Evolutionary conservation across 768 basidiomycete genomes (phyloP), one percentile per base, ranked within the genome.

Genomic region (Gloeopeniophorella convolvens): DNA sequence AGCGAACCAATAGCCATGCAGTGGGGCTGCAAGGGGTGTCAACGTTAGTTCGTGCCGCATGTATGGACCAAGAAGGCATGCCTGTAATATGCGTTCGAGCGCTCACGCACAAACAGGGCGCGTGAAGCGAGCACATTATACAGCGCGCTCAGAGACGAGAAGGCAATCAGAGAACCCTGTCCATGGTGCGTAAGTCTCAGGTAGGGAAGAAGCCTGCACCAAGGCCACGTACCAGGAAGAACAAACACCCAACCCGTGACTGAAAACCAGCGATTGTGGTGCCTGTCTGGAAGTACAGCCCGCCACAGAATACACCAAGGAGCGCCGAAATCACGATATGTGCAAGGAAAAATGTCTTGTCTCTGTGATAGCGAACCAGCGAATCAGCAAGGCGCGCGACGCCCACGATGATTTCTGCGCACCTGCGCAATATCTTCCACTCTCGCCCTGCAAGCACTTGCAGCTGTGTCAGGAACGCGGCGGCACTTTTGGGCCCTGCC

Each of bases 191-290:
- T 32, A 42, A 36, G 21, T 26, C 15, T 36, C 21, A 23, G 7
- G 11, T 11, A 41, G 23, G 23, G n/a, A n/a, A n/a, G n/a, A n/a
- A n/a, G n/a, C n/a, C n/a, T n/a, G n/a, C n/a, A n/a, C n/a, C n/a
- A n/a, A n/a, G n/a, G n/a, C n/a, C n/a, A 59, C 64, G 20, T 57
- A 88, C 88, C 60, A 96, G 64, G 80, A 98, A 98, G 75, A 98
- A 96, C 34, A 98, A 67, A 57, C 86, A 89, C 26, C 94, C 94
- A n/a, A 98, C 77, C 26, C 94, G 78, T 31, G 85, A 86, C 64
- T 96, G 93, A 74, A 96, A 96, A 1, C 93, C 93, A 21, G 92
- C 88, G 55, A 96, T 95, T 4, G 80, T 85, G 16, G 78, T 69
- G 30, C 75, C 78, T 0, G 89, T 92, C 24, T 92, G 64, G 68